A percentile compares a stretch with the other conserved stretches of the same genome.
These are phyloP conservation scores for Grosmannia penicillata DNA, from an alignment of 2,329 filamentous ascomycete species.

Conservation along the genomic window DNA sequence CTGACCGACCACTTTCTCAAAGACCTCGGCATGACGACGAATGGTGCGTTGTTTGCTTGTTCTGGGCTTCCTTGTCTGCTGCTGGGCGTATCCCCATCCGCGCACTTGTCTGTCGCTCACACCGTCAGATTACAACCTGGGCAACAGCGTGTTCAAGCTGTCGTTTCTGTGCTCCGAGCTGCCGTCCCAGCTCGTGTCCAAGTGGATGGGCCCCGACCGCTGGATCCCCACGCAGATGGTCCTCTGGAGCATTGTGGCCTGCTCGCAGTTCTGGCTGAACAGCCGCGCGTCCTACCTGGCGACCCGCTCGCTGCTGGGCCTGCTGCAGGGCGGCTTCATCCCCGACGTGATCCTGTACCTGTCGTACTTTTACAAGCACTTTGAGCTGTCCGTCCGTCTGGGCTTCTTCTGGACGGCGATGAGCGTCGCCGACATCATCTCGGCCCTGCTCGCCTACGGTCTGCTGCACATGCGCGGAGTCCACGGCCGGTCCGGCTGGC, in stretches of 20 bases:
- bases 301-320: slow-evolving; percentile 22
- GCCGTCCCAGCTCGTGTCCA: slow-evolving; percentile 43
- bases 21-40: slow-evolving; percentile 26
- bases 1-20: slow-evolving; percentile 31
- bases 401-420: slow-evolving; percentile 27
- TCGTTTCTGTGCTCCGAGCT: slow-evolving; percentile 40
- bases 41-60: slow-evolving; percentile 22
- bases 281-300: slow-evolving; percentile 23
- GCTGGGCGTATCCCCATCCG: too few relatives aligned
- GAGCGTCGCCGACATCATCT: slow-evolving; percentile 23
- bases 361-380: slow-evolving; percentile 28
- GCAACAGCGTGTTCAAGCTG: slow-evolving; percentile 32
- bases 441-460: slow-evolving; percentile 22
- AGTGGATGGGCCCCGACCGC: slow-evolving; percentile 41
- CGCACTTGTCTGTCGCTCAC: background rate
- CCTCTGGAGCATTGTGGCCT: slow-evolving; percentile 38
- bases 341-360: slow-evolving; percentile 27
- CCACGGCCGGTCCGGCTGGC: slow-evolving; percentile 27
- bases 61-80: background rate
- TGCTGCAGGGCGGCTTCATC: slow-evolving; percentile 31
- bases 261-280: slow-evolving; percentile 27
- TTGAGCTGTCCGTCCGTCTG: slow-evolving; percentile 23
- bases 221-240: slow-evolving; percentile 47
- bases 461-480: slow-evolving; percentile 25
- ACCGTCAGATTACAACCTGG: slow-evolving; percentile 26